phyloP scores from a whole-genome alignment of 805 yeast genomes.

The Saccharomycopsis guyanensis region DNA sequence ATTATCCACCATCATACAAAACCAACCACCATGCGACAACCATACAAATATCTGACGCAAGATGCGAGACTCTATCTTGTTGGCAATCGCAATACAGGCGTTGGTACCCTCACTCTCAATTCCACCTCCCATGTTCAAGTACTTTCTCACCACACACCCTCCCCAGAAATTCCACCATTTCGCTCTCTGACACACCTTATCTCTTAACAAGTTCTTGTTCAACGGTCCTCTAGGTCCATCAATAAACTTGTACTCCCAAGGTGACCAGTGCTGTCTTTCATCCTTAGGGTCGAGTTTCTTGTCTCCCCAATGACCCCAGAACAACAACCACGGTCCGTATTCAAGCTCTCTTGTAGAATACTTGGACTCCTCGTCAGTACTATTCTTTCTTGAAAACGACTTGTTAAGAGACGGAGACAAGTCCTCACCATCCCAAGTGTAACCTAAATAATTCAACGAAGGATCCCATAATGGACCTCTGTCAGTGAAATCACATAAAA shows the following conservation, averaged over 20 bases:
- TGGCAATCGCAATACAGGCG: constrained; percentile 63
- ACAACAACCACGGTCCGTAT: constrained; percentile 74
- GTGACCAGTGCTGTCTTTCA: constrained; percentile 76
- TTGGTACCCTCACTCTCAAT: constrained; percentile 78
- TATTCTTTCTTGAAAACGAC: constrained; percentile 28
- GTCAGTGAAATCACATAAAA: constrained; percentile 88
- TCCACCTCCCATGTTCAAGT: constrained; percentile 78
- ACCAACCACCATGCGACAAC: constrained; percentile 55
- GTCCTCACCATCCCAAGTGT: constrained; percentile 59
- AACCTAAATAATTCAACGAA: constrained; percentile 68
- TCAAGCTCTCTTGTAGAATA: constrained; percentile 43
- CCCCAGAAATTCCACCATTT: constrained; percentile 92
- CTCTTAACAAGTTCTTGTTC: constrained; percentile 62
- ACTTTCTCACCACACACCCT: constrained; percentile 65
- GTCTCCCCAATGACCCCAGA: constrained; percentile 89
- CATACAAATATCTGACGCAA: constrained; percentile 40
- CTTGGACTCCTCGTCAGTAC: constrained; percentile 37
- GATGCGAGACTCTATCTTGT: constrained; percentile 40
- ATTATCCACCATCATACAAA: constrained; percentile 47
- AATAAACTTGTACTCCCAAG: constrained; percentile 84
- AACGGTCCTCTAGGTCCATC: constrained; percentile 94
- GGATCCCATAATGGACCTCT: constrained; percentile 97
- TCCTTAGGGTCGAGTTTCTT: constrained; percentile 56
- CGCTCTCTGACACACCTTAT: constrained; percentile 68
- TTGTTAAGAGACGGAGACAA: constrained; percentile 34